Base-by-base conservation (phyloP, 2,329 filamentous ascomycete genomes). In the Fusarium bactridioides region DNA sequence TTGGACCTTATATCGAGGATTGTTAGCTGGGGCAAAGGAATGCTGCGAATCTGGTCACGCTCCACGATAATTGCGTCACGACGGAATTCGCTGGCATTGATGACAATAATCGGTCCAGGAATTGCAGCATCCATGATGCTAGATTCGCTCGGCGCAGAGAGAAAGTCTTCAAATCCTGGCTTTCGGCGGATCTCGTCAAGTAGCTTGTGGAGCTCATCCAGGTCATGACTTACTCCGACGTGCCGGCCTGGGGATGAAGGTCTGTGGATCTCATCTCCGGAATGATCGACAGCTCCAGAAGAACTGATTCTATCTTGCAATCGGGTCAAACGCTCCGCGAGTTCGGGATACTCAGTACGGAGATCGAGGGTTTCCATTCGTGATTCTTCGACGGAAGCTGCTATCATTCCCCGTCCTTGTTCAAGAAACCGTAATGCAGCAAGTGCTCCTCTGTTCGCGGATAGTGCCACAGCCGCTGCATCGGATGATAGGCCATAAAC, bases 261-360 rank as follows among this genome's bases (percentile, higher is more conserved):
- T 3, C 2, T 12, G 10, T 10, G 21, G 7, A 23, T 33, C 18
- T 18, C 19, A 18, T 3, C 19, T 18, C 21, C 4, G 4, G 21
- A 23, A n/a, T 12, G 4, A n/a, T 7, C 15, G 7, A 31, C 15
- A 50, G 15, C 21, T 8, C 15, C 21, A 12, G 7, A 18, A 3
- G 15, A 33, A n/a, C 10, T 3, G 10, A 23, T n/a, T 31, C 3
- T 7, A 31, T 15, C 10, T 31, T 31, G 21, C 2, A 33, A 7
- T 31, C 4, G 21, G 3, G 8, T 33, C 1, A 33, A 4, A 5
- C 15, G 29, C 15, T 50, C 10, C 4, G 29, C 10, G 0, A 50
- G 15, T 6, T 31, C 15, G 10, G 47, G 47, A 18, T 50, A 21
- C 10, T 33, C 29, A 9, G 29, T 31, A 13, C 21, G 5, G 6